phyloP scores from a whole-genome alignment of 345 rosid species.

The Camelina hispida region DNA sequence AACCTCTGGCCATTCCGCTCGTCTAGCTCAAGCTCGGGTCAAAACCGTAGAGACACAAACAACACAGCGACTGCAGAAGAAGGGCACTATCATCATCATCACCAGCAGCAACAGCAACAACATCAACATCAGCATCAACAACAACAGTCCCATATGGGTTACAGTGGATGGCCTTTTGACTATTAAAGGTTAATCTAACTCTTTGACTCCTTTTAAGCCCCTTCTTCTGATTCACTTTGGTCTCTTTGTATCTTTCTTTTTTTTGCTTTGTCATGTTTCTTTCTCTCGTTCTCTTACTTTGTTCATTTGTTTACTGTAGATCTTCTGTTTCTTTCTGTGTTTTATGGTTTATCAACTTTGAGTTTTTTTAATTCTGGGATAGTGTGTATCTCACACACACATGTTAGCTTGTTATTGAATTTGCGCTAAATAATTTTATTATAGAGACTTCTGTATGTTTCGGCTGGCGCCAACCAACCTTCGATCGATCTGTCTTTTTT shows the following conservation, averaged over 20 bases:
- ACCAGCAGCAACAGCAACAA: constrained; percentile 28
- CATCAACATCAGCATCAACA: constrained; percentile 26
- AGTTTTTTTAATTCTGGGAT: constrained; percentile 6
- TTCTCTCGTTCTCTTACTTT: constrained; percentile 21
- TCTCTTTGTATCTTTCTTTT: constrained; percentile 33
- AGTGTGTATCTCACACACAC: constrained; percentile 30
- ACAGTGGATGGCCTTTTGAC: constrained; percentile 85
- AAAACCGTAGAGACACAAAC: constrained; percentile 52
- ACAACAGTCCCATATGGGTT: constrained; percentile 58
- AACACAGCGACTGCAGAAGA: constrained; percentile 52
- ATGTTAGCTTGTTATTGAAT: constrained; percentile 39
- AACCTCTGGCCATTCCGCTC: constrained; percentile 87
- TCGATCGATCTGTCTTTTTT: constrained; percentile 4
- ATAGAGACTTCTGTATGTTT: constrained; percentile 25
- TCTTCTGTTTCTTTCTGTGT: constrained; percentile 26
- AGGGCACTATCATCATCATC: constrained; percentile 49
- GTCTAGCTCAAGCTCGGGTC: constrained; percentile 42
- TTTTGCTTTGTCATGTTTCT: constrained; percentile 28
- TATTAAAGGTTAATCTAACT: constrained; percentile 42
- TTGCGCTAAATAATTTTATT: not conserved
- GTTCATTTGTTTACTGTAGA: constrained; percentile 38
- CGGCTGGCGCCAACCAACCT: constrained; percentile 36
- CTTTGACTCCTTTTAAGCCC: constrained; percentile 13
- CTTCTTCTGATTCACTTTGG: constrained; percentile 26
- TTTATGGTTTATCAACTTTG: constrained; percentile 30